Evolutionary conservation across 2,329 filamentous ascomycete genomes (phyloP).

Genomic region (Pseudogymnoascus sp.): DNA sequence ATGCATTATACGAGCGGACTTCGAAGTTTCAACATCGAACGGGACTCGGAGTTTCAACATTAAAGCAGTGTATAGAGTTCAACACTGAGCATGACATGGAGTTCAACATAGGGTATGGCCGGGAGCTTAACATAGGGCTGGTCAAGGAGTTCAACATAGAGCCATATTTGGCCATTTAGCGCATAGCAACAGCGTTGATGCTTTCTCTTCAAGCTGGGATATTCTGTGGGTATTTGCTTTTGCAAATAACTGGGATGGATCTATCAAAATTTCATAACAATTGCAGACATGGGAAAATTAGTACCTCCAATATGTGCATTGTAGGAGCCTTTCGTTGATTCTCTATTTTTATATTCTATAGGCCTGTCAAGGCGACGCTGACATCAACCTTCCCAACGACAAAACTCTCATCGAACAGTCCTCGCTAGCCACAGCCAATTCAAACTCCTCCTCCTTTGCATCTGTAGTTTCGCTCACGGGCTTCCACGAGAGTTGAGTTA

Average conservation of each 20-base stretch:
- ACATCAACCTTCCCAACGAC: constrained; percentile 23
- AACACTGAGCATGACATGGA: constrained; percentile 9
- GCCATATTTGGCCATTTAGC: constrained; percentile 1
- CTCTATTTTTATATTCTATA: constrained; percentile 1
- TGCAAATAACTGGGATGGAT: background rate
- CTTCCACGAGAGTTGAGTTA: constrained; percentile 59
- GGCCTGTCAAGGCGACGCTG: background rate
- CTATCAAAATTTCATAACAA: constrained; percentile 5
- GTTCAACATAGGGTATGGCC: constrained; percentile 7
- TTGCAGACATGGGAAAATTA: background rate
- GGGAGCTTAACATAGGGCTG: background rate
- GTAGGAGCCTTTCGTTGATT: background rate
- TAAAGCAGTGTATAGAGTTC: constrained; percentile 8
- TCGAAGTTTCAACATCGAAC: constrained; percentile 11
- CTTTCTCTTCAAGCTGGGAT: background rate
- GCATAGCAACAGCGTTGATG: background rate
- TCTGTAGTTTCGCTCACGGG: constrained; percentile 31
- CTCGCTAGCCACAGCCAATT: constrained; percentile 38
- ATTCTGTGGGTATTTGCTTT: background rate
- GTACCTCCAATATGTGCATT: background rate
- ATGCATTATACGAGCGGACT: constrained; percentile 9
- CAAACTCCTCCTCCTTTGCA: constrained; percentile 14
- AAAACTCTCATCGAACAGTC: constrained; percentile 55
- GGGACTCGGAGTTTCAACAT: background rate
- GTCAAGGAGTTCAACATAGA: constrained; percentile 6